Percentiles rank a stretch among this genome's conserved stretches.
These are phyloP conservation scores for Ophioceras dolichostomum DNA, from an alignment of 2,329 filamentous ascomycete genomes.

Conservation along the genomic window DNA sequence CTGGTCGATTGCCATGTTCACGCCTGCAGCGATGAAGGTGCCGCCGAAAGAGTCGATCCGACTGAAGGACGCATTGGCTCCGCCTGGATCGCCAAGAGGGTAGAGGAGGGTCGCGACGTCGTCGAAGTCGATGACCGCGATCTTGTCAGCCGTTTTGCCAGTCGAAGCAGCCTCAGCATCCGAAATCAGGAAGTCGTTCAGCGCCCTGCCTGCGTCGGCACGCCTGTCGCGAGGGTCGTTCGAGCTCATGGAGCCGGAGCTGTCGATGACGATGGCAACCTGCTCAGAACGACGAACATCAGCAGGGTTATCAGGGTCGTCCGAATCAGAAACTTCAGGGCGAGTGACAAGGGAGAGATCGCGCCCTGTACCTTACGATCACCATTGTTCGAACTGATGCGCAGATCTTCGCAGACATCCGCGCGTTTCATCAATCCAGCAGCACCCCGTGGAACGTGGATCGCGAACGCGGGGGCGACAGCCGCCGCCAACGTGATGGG, in stretches of 20 bases:
- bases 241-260: slow-evolving; percentile 10
- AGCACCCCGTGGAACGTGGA: too few relatives aligned
- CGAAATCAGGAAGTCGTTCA: slow-evolving; percentile 11
- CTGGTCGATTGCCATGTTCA: slow-evolving; percentile 9
- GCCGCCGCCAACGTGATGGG: too few relatives aligned
- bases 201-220: slow-evolving; percentile 9
- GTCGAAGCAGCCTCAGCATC: slow-evolving; percentile 6
- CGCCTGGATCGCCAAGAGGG: slow-evolving; percentile 7
- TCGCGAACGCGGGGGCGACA: too few relatives aligned
- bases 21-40: slow-evolving; percentile 9
- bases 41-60: slow-evolving; percentile 6
- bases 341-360: too few relatives aligned
- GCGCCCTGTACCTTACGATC: slow-evolving; percentile 12
- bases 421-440: slow-evolving; percentile 4
- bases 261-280: slow-evolving; percentile 12
- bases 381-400: slow-evolving; percentile 10
- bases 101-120: slow-evolving; percentile 6
- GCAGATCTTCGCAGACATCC: slow-evolving; percentile 1
- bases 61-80: slow-evolving; percentile 6
- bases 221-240: slow-evolving; percentile 10
- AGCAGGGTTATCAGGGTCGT: too few relatives aligned
- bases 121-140: slow-evolving; percentile 12
- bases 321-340: too few relatives aligned
- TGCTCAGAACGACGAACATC: too few relatives aligned
- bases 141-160: slow-evolving; percentile 9